Conservation (phyloP, 2,329 filamentous ascomycete species). For the Aschersonia sp. region DNA sequence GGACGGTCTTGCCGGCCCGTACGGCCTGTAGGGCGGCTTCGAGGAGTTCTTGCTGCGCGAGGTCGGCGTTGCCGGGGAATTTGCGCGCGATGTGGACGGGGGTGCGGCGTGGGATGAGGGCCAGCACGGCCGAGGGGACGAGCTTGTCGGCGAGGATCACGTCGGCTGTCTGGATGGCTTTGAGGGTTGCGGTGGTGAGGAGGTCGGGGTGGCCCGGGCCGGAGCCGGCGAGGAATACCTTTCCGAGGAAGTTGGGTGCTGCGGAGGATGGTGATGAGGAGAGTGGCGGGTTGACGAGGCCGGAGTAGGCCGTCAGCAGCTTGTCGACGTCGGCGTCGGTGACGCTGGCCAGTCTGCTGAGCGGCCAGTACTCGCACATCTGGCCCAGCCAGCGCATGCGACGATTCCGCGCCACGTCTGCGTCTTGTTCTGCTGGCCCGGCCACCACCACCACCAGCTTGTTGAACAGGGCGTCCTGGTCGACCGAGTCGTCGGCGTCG, state of each 20-base stretch:
- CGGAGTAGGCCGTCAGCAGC: constrained; percentile 60
- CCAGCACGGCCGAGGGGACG: constrained; percentile 70
- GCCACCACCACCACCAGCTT: constrained; percentile 63
- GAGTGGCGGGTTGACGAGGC: not conserved
- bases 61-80: constrained; percentile 93
- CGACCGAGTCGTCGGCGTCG: constrained; percentile 44
- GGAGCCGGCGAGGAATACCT: constrained; percentile 78
- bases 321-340: constrained; percentile 64
- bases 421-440: constrained; percentile 5
- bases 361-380: constrained; percentile 97
- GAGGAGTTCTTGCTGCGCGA: constrained; percentile 81
- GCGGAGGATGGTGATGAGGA: not conserved
- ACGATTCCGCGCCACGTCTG: constrained; percentile 43
- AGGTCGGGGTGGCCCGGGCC: constrained; percentile 89
- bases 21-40: constrained; percentile 58
- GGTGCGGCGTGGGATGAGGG: constrained; percentile 80
- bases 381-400: constrained; percentile 89
- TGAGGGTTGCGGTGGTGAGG: constrained; percentile 68
- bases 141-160: constrained; percentile 79
- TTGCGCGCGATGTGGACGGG: constrained; percentile 88
- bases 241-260: constrained; percentile 29
- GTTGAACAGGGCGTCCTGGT: constrained; percentile 76
- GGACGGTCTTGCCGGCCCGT: constrained; percentile 56
- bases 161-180: constrained; percentile 61
- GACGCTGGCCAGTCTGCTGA: constrained; percentile 66